Conservation (phyloP, 257 asterid species). For the Ligustrum vulgare region DNA sequence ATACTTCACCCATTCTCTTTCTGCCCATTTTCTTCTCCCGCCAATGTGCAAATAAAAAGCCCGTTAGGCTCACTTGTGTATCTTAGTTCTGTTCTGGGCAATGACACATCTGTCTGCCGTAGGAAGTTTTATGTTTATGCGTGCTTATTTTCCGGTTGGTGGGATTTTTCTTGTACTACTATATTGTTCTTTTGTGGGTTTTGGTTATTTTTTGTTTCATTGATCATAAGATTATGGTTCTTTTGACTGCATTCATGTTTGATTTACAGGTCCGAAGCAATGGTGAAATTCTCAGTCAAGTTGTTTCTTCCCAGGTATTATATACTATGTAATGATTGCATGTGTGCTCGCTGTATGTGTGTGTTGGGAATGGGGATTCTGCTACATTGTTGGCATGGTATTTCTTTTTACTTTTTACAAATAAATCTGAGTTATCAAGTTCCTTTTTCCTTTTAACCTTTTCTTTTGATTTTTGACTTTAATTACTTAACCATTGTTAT, state of each 20-base stretch:
- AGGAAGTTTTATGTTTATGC: conserved; percentile 42
- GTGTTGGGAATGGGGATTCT: conserved; percentile 18
- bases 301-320: conserved; percentile 84
- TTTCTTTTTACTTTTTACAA: background rate
- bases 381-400: background rate
- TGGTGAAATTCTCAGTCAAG: conserved; percentile 93
- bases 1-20: conserved; percentile 21
- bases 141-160: conserved; percentile 8
- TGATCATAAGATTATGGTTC: conserved; percentile 5
- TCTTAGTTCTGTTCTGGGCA: conserved; percentile 61
- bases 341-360: conserved; percentile 15
- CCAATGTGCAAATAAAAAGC: conserved; percentile 5
- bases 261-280: conserved; percentile 69
- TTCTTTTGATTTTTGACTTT: conserved; percentile 22
- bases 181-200: conserved; percentile 18
- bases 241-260: conserved; percentile 16
- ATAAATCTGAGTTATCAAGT: background rate
- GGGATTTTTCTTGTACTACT: conserved; percentile 25
- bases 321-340: conserved; percentile 19
- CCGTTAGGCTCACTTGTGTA: conserved; percentile 37
- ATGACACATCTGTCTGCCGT: conserved; percentile 89
- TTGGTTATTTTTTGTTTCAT: conserved; percentile 1
- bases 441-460: conserved; percentile 12
- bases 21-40: conserved; percentile 26
- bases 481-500: conserved; percentile 24